Evolutionary conservation across 1,139 yeast species (phyloP).

Genomic region (Kodamaea sp.): DNA sequence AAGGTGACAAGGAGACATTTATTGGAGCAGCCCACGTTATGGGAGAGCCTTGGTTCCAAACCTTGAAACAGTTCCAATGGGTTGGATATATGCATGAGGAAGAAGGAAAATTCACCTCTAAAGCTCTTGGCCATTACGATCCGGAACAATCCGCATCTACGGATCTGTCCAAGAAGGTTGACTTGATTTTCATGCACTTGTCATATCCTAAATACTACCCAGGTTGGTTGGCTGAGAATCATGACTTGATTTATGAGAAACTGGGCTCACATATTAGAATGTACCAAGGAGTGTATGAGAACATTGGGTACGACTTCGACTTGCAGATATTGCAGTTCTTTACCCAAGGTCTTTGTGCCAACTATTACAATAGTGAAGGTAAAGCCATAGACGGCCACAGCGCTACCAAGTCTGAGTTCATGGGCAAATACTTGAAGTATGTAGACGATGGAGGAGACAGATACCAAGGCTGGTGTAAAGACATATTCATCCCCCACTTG

Average conservation of each 20-base stretch:
- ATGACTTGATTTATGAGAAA: constrained; percentile 43
- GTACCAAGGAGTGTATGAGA: constrained; percentile 42
- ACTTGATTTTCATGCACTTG: constrained; percentile 55
- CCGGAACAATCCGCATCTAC: constrained; percentile 51
- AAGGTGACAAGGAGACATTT: constrained; percentile 72
- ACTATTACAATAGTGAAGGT: constrained; percentile 35
- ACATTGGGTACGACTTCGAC: constrained; percentile 56
- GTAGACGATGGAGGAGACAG: constrained; percentile 25
- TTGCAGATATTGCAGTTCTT: constrained; percentile 39
- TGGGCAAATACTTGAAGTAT: constrained; percentile 36
- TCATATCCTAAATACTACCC: constrained; percentile 68
- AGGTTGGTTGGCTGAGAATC: constrained; percentile 45
- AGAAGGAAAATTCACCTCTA: constrained; percentile 42
- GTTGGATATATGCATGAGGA: constrained; percentile 50
- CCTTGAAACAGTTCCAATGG: constrained; percentile 50
- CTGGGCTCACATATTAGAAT: constrained; percentile 46
- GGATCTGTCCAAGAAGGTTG: constrained; percentile 24
- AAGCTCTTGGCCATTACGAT: constrained; percentile 64
- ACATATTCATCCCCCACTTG: constrained; percentile 32
- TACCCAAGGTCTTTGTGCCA: constrained; percentile 41
- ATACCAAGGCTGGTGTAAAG: constrained; percentile 33
- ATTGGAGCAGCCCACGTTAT: constrained; percentile 62
- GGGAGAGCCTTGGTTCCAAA: constrained; percentile 53
- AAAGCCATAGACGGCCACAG: constrained; percentile 28
- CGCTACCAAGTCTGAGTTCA: constrained; percentile 27